phyloP scores from a whole-genome alignment of 225 moss, liverwort and hornwort genomes.

The Ulota crispa region DNA sequence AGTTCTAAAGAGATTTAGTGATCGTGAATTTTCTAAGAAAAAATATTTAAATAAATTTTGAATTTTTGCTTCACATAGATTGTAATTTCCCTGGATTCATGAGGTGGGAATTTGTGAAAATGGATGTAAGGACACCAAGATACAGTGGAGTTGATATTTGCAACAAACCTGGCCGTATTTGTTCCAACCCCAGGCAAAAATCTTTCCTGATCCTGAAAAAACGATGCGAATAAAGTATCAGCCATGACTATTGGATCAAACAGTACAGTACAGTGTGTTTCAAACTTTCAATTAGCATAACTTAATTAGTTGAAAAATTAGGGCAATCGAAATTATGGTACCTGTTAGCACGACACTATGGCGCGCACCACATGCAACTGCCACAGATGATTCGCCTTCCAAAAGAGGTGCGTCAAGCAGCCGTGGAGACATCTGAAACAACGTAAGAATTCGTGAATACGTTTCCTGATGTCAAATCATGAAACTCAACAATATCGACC shows the following conservation, averaged over 20 bases:
- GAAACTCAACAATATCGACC: neutral
- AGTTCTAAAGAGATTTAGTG: neutral
- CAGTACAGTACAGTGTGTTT: neutral
- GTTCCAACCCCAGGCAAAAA: conserved; percentile 99
- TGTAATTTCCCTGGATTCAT: neutral
- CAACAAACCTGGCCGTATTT: conserved; percentile 90
- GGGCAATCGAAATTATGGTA: conserved; percentile 11
- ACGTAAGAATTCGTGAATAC: conserved; percentile 30
- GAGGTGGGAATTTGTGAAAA: neutral
- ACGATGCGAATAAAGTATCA: neutral
- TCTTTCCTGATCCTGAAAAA: conserved; percentile 74
- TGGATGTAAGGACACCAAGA: neutral
- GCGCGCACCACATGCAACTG: conserved; percentile 85
- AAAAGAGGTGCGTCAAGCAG: conserved; percentile 74
- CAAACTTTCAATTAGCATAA: neutral
- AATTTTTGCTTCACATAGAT: neutral
- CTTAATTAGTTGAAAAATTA: neutral
- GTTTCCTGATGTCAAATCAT: neutral
- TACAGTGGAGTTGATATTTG: neutral
- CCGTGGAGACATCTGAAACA: conserved; percentile 74
- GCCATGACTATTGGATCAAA: neutral
- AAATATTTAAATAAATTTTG: neutral
- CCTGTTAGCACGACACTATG: conserved; percentile 89
- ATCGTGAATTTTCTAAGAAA: neutral
- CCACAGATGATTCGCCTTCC: conserved; percentile 64